Conservation (phyloP, 345 rosid genomes). For the Capsella bursapastoris region DNA sequence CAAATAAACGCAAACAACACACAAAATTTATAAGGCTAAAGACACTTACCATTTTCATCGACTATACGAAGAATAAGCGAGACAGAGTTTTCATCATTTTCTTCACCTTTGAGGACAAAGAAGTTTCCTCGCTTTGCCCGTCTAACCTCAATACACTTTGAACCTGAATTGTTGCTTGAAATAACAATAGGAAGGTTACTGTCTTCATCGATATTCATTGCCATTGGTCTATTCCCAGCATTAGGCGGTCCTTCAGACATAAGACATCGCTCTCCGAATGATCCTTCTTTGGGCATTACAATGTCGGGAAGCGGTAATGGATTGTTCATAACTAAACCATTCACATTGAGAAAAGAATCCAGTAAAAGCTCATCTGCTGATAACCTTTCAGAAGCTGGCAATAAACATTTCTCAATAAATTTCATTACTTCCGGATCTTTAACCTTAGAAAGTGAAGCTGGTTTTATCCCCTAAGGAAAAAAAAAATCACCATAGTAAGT, state of each 20-base stretch:
- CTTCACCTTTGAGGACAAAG: slow-evolving; percentile 62
- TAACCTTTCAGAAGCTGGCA: slow-evolving; percentile 72
- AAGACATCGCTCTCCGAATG: slow-evolving; percentile 67
- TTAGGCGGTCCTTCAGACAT: slow-evolving; percentile 70
- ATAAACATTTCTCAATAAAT: slow-evolving; percentile 87
- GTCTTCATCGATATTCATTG: slow-evolving; percentile 54
- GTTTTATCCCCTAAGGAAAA: slow-evolving; percentile 69
- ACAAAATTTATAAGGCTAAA: not conserved
- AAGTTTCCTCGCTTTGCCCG: slow-evolving; percentile 57
- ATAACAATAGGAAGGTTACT: slow-evolving; percentile 56
- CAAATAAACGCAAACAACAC: not conserved
- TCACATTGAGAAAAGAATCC: slow-evolving; percentile 72
- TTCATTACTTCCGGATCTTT: slow-evolving; percentile 65
- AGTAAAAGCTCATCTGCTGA: slow-evolving; percentile 76
- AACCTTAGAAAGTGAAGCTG: slow-evolving; percentile 73
- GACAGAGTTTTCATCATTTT: slow-evolving; percentile 61
- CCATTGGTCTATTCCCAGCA: slow-evolving; percentile 43
- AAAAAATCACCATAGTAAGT: not conserved
- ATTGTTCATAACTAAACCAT: slow-evolving; percentile 50
- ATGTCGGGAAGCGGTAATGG: slow-evolving; percentile 61
- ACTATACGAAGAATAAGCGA: slow-evolving; percentile 70
- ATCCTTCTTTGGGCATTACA: slow-evolving; percentile 63
- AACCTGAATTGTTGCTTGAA: slow-evolving; percentile 46
- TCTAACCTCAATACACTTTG: slow-evolving; percentile 55
- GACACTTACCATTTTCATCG: slow-evolving; percentile 54